Percentiles rank a stretch among this genome's conserved stretches.
These are phyloP conservation scores for Bathelium albidoporum DNA, from an alignment of 495 filamentous ascomycete species.

Conservation along the genomic window DNA sequence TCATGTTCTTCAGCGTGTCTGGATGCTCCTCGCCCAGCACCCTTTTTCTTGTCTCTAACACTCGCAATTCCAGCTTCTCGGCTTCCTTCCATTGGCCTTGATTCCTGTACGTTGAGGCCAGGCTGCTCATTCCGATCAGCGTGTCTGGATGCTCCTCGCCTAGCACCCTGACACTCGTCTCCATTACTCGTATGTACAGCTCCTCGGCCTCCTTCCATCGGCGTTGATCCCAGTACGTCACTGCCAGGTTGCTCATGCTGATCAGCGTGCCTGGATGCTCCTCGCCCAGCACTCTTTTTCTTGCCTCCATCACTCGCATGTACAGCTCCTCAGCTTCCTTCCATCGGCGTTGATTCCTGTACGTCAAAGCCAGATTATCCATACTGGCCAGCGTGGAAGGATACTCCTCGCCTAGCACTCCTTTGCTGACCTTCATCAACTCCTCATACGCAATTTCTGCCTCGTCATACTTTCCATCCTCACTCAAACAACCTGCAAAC, in stretches of 20 bases:
- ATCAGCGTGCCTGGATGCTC: too few relatives aligned
- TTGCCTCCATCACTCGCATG: too few relatives aligned
- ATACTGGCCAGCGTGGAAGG: slow-evolving; percentile 10
- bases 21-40: too few relatives aligned
- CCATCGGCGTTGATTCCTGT: too few relatives aligned
- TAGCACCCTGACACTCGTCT: not conserved
- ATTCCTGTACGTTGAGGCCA: slow-evolving; percentile 5
- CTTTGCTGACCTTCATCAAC: slow-evolving; percentile 5
- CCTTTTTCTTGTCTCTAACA: slow-evolving; percentile 10
- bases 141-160: slow-evolving; percentile 8
- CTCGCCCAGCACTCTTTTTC: too few relatives aligned
- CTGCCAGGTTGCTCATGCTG: too few relatives aligned
- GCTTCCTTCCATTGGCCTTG: slow-evolving; percentile 18
- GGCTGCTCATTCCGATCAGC: slow-evolving; percentile 4
- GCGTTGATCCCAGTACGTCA: slow-evolving; percentile 13
- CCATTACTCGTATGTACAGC: not conserved
- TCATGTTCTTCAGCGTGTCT: slow-evolving; percentile 9
- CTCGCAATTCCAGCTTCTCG: slow-evolving; percentile 14
- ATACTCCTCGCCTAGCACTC: too few relatives aligned
- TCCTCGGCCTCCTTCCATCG: slow-evolving; percentile 12
- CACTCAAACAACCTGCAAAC: not conserved
- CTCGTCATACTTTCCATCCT: not conserved
- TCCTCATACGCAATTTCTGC: not conserved
- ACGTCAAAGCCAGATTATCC: slow-evolving; percentile 4
- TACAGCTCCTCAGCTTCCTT: too few relatives aligned